Evolutionary conservation across 805 yeast genomes (phyloP).

Genomic region (Tetrapisispora arboricola): DNA sequence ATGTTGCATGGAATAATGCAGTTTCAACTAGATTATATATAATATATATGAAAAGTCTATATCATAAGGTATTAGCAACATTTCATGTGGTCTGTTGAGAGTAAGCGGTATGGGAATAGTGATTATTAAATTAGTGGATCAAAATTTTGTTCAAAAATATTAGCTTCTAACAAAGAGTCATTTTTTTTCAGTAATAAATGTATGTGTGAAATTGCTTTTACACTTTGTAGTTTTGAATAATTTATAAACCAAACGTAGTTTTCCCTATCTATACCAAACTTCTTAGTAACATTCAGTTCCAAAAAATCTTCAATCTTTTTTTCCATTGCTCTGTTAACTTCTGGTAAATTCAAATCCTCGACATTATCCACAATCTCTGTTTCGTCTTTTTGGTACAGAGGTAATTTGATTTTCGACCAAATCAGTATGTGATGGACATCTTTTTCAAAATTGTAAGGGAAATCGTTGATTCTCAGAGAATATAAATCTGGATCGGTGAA

Average conservation of each 20-base stretch:
- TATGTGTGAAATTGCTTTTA: conserved; percentile 55
- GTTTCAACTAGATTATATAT: too few species aligned
- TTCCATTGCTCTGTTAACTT: conserved; percentile 35
- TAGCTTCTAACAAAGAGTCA: conserved; percentile 1
- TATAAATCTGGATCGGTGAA: conserved; percentile 27
- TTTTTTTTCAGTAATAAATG: conserved; percentile 43
- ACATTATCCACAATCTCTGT: conserved; percentile 40
- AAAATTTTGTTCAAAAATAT: conserved; percentile 5
- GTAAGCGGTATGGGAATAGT: too few species aligned
- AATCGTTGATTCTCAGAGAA: conserved; percentile 43
- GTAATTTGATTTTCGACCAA: conserved; percentile 55
- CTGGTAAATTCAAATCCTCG: conserved; percentile 19
- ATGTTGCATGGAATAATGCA: too few species aligned
- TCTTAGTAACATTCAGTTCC: conserved; percentile 31
- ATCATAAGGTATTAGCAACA: too few species aligned
- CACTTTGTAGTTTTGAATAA: conserved; percentile 61
- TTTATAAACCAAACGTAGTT: conserved; percentile 59
- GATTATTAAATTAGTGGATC: background rate
- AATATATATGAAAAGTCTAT: too few species aligned
- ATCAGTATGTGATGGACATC: conserved; percentile 49
- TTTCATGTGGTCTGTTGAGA: too few species aligned
- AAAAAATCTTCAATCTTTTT: conserved; percentile 40
- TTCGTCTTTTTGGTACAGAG: conserved; percentile 34
- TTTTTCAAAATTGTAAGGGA: conserved; percentile 52
- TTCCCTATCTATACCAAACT: conserved; percentile 23